These are phyloP conservation scores for Phialocephala subalpina DNA, from an alignment of 2,329 filamentous ascomycete species.

Conservation along the genomic window DNA sequence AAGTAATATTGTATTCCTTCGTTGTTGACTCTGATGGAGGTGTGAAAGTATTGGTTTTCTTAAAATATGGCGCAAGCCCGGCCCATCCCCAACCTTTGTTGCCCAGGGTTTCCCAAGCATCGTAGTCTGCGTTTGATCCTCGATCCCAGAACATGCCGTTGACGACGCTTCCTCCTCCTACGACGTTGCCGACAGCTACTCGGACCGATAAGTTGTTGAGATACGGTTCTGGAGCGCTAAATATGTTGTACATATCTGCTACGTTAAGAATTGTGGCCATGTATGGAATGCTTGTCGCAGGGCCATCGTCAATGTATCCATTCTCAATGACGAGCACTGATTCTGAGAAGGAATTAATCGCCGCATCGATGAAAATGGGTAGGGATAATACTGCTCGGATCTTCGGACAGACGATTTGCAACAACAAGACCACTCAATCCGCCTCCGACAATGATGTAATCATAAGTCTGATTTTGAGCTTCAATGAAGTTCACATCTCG, in stretches of 20 bases:
- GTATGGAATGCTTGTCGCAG: slow-evolving; percentile 18
- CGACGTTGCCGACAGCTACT: too few relatives aligned
- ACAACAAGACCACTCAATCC: slow-evolving; percentile 27
- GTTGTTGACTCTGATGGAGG: background rate
- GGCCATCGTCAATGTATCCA: slow-evolving; percentile 32
- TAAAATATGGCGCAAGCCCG: slow-evolving; percentile 59
- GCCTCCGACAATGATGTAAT: slow-evolving; percentile 47
- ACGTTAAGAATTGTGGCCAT: slow-evolving; percentile 7
- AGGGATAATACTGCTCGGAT: slow-evolving; percentile 39
- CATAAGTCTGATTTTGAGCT: slow-evolving; percentile 20
- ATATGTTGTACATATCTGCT: slow-evolving; percentile 13
- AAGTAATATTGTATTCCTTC: slow-evolving; percentile 37
- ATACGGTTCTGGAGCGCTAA: slow-evolving; percentile 8
- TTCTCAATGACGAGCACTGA: slow-evolving; percentile 51
- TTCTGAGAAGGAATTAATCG: slow-evolving; percentile 16
- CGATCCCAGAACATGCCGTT: too few relatives aligned
- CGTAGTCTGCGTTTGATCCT: background rate
- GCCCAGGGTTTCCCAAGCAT: slow-evolving; percentile 56
- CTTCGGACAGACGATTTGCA: slow-evolving; percentile 31
- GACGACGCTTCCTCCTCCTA: background rate
- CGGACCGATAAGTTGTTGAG: too few relatives aligned
- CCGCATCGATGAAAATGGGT: background rate
- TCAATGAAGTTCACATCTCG: slow-evolving; percentile 9
- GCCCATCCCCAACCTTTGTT: slow-evolving; percentile 57
- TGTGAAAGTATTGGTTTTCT: slow-evolving; percentile 43